phyloP scores from a whole-genome alignment of 2,329 filamentous ascomycete genomes.

The Colletotrichum higginsianum region DNA sequence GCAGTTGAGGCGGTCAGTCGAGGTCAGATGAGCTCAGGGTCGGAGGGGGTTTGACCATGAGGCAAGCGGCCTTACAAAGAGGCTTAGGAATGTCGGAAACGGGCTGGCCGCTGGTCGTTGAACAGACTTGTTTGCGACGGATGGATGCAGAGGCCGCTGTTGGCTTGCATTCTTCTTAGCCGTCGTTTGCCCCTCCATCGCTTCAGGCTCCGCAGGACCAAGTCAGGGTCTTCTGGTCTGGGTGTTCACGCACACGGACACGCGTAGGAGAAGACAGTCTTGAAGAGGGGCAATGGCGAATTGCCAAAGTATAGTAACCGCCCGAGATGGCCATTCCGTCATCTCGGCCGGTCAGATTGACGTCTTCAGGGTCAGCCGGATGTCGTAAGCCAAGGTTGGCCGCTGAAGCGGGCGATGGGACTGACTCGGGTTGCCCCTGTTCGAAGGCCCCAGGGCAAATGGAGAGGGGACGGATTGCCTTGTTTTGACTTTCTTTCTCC shows the following conservation, averaged over 20 bases:
- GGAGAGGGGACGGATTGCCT: conserved; percentile 13
- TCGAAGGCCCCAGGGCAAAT: conserved; percentile 18
- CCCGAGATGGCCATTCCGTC: conserved; percentile 9
- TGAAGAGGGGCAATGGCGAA: neutral
- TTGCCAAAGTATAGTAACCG: neutral
- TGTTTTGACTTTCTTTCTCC: conserved; percentile 26
- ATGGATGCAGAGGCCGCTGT: conserved; percentile 21
- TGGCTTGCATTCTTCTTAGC: conserved; percentile 29
- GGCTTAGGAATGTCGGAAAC: neutral
- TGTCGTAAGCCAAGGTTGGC: conserved; percentile 28
- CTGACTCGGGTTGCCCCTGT: conserved; percentile 36
- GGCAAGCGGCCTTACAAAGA: conserved; percentile 19
- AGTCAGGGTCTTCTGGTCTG: conserved; percentile 9
- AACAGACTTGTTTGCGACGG: conserved; percentile 25
- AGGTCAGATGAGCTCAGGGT: conserved; percentile 40
- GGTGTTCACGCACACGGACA: neutral
- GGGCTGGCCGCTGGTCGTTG: conserved; percentile 2
- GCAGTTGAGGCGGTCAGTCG: conserved; percentile 38
- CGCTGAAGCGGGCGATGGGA: conserved; percentile 22
- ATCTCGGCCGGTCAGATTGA: conserved; percentile 14
- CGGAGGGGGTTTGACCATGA: conserved; percentile 27
- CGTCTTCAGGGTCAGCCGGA: conserved; percentile 23
- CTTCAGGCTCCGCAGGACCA: conserved; percentile 17
- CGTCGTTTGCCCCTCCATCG: conserved; percentile 6
- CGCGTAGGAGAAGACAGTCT: neutral